phyloP scores from a whole-genome alignment of 1,139 yeast genomes.

The Geotrichum reessii region DNA sequence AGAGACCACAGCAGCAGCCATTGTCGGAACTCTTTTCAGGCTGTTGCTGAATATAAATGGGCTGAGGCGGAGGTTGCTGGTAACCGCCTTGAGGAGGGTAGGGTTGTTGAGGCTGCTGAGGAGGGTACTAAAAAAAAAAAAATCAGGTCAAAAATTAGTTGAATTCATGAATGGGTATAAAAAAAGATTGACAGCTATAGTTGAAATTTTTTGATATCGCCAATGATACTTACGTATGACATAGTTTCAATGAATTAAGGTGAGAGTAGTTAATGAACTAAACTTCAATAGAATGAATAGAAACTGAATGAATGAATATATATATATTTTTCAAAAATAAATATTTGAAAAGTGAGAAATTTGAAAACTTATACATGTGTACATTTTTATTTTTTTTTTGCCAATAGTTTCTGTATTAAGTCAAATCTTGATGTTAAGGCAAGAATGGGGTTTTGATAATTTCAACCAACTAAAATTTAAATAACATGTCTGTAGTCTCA shows the following conservation, averaged over 20 bases:
- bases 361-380: neutral
- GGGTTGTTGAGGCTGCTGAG: conserved; percentile 31
- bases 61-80: conserved; percentile 23
- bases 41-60: conserved; percentile 29
- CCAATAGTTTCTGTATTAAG: neutral
- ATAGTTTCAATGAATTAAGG: conserved; percentile 9
- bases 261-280: neutral
- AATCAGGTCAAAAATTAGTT: neutral
- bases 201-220: neutral
- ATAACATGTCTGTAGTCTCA: neutral
- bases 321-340: neutral
- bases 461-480: no score
- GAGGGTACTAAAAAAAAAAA: conserved; percentile 22
- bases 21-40: conserved; percentile 23
- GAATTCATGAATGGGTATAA: neutral
- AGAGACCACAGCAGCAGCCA: conserved; percentile 34
- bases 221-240: conserved; percentile 23
- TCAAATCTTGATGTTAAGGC: no score
- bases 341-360: neutral
- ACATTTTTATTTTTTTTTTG: neutral
- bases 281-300: neutral
- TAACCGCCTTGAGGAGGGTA: conserved; percentile 22
- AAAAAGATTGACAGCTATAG: neutral
- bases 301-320: neutral
- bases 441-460: no score